phyloP scores from a whole-genome alignment of 208 protist species.

The Leishmania tarentolae region DNA sequence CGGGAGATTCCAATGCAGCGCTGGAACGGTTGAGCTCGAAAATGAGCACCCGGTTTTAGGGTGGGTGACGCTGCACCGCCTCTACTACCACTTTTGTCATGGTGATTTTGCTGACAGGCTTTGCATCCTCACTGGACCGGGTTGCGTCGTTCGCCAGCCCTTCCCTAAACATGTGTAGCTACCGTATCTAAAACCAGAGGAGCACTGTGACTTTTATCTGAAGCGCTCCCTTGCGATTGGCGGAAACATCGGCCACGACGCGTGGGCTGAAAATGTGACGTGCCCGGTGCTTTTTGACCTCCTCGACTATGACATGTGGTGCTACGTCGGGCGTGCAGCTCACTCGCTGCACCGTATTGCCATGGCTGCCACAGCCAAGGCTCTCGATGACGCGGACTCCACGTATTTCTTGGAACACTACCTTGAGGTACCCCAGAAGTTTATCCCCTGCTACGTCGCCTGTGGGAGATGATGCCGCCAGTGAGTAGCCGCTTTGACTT shows the following conservation, averaged over 20 bases:
- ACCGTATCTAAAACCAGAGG: constrained; percentile 50
- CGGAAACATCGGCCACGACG: constrained; percentile 35
- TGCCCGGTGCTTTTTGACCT: constrained; percentile 73
- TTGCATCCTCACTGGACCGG: constrained; percentile 43
- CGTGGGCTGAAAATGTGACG: constrained; percentile 38
- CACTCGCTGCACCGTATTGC: constrained; percentile 69
- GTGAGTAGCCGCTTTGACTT: constrained; percentile 83
- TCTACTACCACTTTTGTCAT: constrained; percentile 49
- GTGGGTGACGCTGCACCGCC: constrained; percentile 55
- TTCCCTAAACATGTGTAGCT: constrained; percentile 47
- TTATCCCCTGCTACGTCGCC: constrained; percentile 56
- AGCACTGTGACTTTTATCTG: constrained; percentile 62
- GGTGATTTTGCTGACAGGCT: constrained; percentile 66
- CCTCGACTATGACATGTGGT: constrained; percentile 82
- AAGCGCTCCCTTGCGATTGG: constrained; percentile 52
- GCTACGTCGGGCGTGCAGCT: constrained; percentile 57
- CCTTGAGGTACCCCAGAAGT: constrained; percentile 75
- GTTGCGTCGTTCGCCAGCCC: constrained; percentile 50
- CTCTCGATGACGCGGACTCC: constrained; percentile 57
- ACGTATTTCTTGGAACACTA: constrained; percentile 66
- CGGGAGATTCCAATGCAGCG: constrained; percentile 43
- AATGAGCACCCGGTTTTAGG: constrained; percentile 65
- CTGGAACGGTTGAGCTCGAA: constrained; percentile 38
- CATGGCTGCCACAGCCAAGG: constrained; percentile 62
- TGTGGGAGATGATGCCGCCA: constrained; percentile 57